Percentiles rank a stretch among this genome's conserved stretches.
phyloP scores from a whole-genome alignment of 805 yeast genomes.

The Saturnispora diversa region DNA sequence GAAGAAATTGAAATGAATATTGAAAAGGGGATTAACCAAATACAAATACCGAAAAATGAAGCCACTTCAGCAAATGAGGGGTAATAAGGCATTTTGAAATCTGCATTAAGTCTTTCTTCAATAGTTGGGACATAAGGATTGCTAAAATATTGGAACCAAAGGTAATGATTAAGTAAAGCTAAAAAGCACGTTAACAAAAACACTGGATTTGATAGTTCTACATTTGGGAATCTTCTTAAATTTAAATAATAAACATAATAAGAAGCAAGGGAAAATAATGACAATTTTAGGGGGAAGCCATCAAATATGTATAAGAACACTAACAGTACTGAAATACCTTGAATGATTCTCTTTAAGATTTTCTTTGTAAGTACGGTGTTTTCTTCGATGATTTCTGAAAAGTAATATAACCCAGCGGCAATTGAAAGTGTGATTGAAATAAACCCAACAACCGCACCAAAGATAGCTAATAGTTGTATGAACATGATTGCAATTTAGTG shows the following conservation, averaged over 20 bases:
- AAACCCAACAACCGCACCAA: constrained; percentile 57
- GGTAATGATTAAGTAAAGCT: constrained; percentile 71
- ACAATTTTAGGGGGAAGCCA: constrained; percentile 65
- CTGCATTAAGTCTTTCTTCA: constrained; percentile 47
- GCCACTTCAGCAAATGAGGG: constrained; percentile 86
- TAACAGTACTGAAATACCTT: constrained; percentile 47
- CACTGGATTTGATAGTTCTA: constrained; percentile 60
- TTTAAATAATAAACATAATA: constrained; percentile 72
- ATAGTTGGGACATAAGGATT: constrained; percentile 66
- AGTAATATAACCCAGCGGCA: constrained; percentile 89
- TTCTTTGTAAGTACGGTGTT: constrained; percentile 79
- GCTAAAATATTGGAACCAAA: constrained; percentile 85
- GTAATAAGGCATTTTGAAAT: constrained; percentile 54
- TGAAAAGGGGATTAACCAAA: constrained; percentile 93
- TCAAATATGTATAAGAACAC: constrained; percentile 57
- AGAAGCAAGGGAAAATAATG: constrained; percentile 59
- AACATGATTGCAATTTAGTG: constrained; percentile 37
- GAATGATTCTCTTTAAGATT: constrained; percentile 55
- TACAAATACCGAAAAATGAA: constrained; percentile 87
- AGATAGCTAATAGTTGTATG: constrained; percentile 47
- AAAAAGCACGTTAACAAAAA: constrained; percentile 65
- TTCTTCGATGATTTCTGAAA: constrained; percentile 90
- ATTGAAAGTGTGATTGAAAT: constrained; percentile 47
- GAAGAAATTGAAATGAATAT: constrained; percentile 88
- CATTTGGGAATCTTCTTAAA: constrained; percentile 74